Evolutionary conservation across 1,139 yeast genomes (phyloP), one percentile per base, ranked within the genome.

Genomic region (Yamadazyma dushanensis): DNA sequence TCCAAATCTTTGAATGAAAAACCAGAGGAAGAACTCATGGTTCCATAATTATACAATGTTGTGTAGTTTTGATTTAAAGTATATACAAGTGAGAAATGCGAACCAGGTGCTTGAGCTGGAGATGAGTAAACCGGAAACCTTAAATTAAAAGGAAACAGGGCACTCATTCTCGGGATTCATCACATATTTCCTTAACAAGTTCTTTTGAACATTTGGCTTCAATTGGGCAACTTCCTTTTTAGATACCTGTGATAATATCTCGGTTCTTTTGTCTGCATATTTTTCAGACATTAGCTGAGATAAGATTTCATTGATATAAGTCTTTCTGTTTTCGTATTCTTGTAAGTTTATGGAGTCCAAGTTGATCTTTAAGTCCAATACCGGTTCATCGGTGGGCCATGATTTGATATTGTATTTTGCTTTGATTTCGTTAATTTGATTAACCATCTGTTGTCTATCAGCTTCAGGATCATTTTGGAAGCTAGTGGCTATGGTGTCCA

Each of bases 341-440:
- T 45, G 29, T 16, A 52, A 45, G 23, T 62, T 61, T 17, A 44
- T 40, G 6, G 47, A 50, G 9, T 49, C 51, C 32, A 54, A 47
- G 39, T 54, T 57, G 30, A 70, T 43, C 24, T 64, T 57, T 33
- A 67, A 55, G 10, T 56, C 49, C 35, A 70, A 49, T 16, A 67
- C 53, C 8, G 73, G 72, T 40, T 70, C 68, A 8, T 65, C 56
- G 3, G 65, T 50, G 5, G 89, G 86, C 80, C 88, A 82, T 38
- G 78, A 65, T 31, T 66, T 61, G 37, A 83, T 75, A 30, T 76
- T 75, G 54, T 83, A 79, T 46, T 69, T 70, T 31, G 51, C 49
- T 47, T 71, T 71, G 45, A 83, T 71, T 35, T 65, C 61, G 32
- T 66, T 57, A 41, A 80, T 67, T 44, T 77, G 76, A 20, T 54